These are phyloP conservation scores for Phaffia rhodozyma DNA, from an alignment of 1,284 basidiomycete genomes.

Conservation along the genomic window DNA sequence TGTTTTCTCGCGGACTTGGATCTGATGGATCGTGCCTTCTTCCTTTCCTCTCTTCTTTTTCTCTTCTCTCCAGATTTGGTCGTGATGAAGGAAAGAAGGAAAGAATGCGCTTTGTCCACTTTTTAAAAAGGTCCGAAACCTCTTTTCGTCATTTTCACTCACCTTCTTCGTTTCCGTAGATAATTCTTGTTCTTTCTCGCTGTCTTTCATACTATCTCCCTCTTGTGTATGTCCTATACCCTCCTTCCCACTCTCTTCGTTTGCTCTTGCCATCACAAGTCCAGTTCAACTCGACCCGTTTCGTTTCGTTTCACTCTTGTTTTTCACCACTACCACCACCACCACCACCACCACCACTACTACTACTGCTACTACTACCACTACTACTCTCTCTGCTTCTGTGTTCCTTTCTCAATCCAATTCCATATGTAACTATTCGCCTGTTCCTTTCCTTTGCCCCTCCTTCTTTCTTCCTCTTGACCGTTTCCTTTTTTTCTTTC, in stretches of 20 bases:
- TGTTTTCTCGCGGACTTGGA: not conserved
- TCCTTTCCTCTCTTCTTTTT: not conserved
- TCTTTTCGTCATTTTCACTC: not conserved
- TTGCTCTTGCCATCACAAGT: too few relatives aligned
- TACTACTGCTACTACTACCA: too few relatives aligned
- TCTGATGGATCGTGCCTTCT: not conserved
- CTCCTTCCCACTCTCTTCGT: too few relatives aligned
- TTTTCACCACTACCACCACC: too few relatives aligned
- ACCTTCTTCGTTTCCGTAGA: not conserved
- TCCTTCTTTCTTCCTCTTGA: not conserved
- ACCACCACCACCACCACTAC: too few relatives aligned
- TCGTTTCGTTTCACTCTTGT: too few relatives aligned
- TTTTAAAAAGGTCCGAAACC: not conserved
- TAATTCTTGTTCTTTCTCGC: too few relatives aligned
- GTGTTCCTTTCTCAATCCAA: too few relatives aligned
- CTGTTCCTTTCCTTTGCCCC: not conserved
- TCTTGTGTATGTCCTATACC: too few relatives aligned
- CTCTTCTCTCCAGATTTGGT: slow-evolving; percentile 37
- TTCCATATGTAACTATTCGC: not conserved
- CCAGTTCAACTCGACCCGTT: too few relatives aligned
- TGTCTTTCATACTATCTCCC: too few relatives aligned
- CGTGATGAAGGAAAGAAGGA: slow-evolving; percentile 23
- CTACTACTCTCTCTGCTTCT: too few relatives aligned
- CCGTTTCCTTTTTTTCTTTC: not conserved
- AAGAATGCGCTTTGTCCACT: not conserved